Evolutionary conservation across 495 filamentous ascomycete genomes (phyloP).

Genomic region (Xylaria sp.): DNA sequence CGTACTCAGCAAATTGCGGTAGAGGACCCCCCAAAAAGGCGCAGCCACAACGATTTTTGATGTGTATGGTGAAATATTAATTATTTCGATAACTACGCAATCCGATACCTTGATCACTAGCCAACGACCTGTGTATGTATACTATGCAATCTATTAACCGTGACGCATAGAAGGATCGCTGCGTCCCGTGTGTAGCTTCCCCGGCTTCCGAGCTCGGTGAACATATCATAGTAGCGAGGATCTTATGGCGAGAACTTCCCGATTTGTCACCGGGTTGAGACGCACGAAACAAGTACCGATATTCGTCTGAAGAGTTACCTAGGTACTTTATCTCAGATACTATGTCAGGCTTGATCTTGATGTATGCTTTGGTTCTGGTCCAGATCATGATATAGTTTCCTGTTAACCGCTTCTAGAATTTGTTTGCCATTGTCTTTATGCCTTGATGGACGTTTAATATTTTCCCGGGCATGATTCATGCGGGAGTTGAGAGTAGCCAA

Average conservation of each 20-base stretch:
- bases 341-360: neutral
- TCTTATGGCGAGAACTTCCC: slow-evolving; percentile 12
- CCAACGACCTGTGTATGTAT: neutral
- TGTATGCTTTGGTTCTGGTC: neutral
- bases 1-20: neutral
- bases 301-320: neutral
- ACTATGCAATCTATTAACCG: neutral
- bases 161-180: slow-evolving; percentile 2
- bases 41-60: neutral
- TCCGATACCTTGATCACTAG: neutral
- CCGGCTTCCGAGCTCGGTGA: slow-evolving; percentile 18
- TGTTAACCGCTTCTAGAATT: neutral
- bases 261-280: slow-evolving; percentile 12
- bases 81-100: neutral
- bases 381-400: slow-evolving; percentile 2
- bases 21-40: neutral
- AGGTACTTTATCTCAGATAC: neutral
- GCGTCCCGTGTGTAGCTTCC: neutral
- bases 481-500: neutral
- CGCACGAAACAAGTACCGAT: neutral
- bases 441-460: neutral
- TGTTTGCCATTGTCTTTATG: slow-evolving; percentile 6
- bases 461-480: slow-evolving; percentile 11
- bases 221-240: slow-evolving; percentile 14
- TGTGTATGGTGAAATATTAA: neutral